Evolutionary conservation across 306 rosid species (phyloP).

Genomic region (Dryas drummondii): DNA sequence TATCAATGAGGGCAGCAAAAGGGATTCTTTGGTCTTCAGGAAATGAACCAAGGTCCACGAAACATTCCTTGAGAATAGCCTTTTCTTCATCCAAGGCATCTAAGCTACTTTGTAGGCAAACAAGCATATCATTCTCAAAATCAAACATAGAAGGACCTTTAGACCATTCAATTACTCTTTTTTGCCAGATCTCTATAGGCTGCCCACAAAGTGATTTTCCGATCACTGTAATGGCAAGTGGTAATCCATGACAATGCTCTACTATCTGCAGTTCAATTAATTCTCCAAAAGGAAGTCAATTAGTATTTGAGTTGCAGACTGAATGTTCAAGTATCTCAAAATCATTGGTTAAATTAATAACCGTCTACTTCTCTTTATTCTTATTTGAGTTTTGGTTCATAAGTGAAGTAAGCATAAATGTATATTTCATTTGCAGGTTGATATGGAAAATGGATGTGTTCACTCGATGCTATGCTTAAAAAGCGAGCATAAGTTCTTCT

Average conservation of each 20-base stretch:
- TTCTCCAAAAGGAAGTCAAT: background rate
- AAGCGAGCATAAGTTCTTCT: background rate
- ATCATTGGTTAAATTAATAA: background rate
- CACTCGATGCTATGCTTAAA: background rate
- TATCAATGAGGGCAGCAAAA: slow-evolving; percentile 52
- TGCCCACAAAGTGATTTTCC: slow-evolving; percentile 38
- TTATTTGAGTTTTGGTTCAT: background rate
- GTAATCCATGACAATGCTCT: slow-evolving; percentile 40
- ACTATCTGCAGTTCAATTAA: slow-evolving; percentile 47
- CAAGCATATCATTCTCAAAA: slow-evolving; percentile 19
- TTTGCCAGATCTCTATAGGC: slow-evolving; percentile 26
- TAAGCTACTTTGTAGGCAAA: slow-evolving; percentile 33
- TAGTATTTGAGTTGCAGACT: background rate
- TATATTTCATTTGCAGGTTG: background rate
- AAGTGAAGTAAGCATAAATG: background rate
- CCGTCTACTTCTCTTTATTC: background rate
- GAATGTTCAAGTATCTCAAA: background rate
- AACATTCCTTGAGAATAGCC: slow-evolving; percentile 37
- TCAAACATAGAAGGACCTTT: slow-evolving; percentile 32
- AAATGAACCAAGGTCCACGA: slow-evolving; percentile 55
- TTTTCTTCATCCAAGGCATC: slow-evolving; percentile 25
- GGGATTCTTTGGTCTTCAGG: slow-evolving; percentile 65
- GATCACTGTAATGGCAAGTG: slow-evolving; percentile 40
- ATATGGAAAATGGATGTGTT: background rate
- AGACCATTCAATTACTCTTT: slow-evolving; percentile 6